phyloP scores from a whole-genome alignment of 352 stramenopile genomes.

The Phytophthora vignae region DNA sequence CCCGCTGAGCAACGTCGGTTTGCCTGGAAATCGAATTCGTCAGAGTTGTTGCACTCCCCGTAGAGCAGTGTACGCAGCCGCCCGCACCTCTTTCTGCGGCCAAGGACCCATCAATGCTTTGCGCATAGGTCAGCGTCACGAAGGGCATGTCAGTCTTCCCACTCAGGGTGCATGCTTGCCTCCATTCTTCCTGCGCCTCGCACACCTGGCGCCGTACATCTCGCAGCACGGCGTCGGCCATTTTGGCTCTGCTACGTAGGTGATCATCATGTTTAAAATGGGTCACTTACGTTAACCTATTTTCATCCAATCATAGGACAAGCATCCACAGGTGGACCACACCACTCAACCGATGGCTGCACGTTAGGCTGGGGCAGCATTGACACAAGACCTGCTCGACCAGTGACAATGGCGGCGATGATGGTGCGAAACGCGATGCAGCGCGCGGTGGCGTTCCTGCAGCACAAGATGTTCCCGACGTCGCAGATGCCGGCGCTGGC shows the following conservation, averaged over 20 bases:
- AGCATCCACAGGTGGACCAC: too few relatives aligned
- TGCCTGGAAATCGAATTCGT: conserved; percentile 38
- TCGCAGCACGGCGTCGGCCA: conserved; percentile 29
- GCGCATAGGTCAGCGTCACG: conserved; percentile 90
- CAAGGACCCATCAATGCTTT: conserved; percentile 91
- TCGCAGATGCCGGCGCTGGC: conserved; percentile 41
- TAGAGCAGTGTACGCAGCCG: not conserved
- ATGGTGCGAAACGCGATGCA: conserved; percentile 77
- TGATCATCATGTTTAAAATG: not conserved
- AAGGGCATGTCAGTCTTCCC: conserved; percentile 35
- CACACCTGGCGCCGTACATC: conserved; percentile 40
- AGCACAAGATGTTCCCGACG: conserved; percentile 55
- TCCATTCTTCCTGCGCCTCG: conserved; percentile 37
- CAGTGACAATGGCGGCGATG: conserved; percentile 59
- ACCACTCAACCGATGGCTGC: conserved; percentile 10
- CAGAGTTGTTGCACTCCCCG: not conserved
- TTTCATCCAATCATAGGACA: conserved; percentile 18
- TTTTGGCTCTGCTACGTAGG: not conserved
- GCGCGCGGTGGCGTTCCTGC: conserved; percentile 67
- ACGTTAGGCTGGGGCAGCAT: conserved; percentile 27
- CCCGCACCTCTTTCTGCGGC: conserved; percentile 59
- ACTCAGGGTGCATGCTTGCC: not conserved
- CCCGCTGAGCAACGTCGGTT: conserved; percentile 76
- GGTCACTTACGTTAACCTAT: too few relatives aligned
- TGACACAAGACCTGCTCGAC: conserved; percentile 22